A percentile compares a stretch with the other conserved stretches of the same genome.
phyloP scores from a whole-genome alignment of 1,139 yeast genomes.

The Zhuliangozyma parablackwelliae region DNA sequence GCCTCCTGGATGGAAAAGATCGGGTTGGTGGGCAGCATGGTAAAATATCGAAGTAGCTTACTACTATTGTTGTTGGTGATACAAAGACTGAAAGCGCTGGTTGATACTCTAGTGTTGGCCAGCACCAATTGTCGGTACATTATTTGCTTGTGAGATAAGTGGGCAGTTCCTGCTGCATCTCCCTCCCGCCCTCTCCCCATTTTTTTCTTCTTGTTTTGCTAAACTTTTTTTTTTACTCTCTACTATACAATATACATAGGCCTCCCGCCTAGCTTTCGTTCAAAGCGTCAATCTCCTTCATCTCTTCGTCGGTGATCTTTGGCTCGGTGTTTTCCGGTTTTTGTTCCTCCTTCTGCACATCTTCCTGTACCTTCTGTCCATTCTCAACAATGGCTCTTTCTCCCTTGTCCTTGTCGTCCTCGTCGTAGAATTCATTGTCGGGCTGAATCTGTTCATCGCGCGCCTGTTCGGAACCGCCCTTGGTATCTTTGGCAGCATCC shows the following conservation, averaged over 20 bases:
- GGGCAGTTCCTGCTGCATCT: too few relatives aligned
- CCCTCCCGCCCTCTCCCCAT: too few relatives aligned
- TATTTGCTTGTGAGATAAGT: too few relatives aligned
- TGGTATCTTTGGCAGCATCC: constrained; percentile 71
- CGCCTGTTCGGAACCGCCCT: constrained; percentile 86
- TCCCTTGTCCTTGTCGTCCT: constrained; percentile 50
- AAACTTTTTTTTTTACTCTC: background rate
- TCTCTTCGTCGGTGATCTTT: constrained; percentile 33
- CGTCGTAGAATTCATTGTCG: constrained; percentile 65
- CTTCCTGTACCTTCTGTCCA: constrained; percentile 1
- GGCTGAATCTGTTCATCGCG: constrained; percentile 70
- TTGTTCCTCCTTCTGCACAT: constrained; percentile 1
- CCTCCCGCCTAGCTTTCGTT: constrained; percentile 12
- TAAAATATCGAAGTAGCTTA: background rate
- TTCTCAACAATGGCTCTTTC: constrained; percentile 24
- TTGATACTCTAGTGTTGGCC: too few relatives aligned
- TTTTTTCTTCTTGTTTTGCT: background rate
- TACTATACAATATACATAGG: background rate
- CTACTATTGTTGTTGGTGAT: too few relatives aligned
- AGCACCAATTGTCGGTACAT: too few relatives aligned
- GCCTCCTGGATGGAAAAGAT: constrained; percentile 6
- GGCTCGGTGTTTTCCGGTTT: constrained; percentile 5
- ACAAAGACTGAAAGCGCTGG: too few relatives aligned
- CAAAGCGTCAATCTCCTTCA: constrained; percentile 36
- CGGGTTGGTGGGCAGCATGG: background rate